Conservation (phyloP, 495 filamentous ascomycete genomes). For the Xylaria acuta region DNA sequence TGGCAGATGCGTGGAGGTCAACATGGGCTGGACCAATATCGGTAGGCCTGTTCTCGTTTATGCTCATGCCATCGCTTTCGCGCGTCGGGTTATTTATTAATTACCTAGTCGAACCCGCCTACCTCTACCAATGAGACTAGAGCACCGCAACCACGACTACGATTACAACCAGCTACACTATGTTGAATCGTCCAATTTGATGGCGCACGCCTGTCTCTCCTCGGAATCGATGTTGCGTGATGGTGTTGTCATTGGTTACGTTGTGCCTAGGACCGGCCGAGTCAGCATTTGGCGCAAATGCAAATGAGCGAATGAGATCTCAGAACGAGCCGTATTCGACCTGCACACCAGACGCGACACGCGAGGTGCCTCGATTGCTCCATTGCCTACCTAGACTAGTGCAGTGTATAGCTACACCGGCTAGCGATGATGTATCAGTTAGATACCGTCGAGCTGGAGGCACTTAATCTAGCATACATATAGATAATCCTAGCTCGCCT, state of each 20-base stretch:
- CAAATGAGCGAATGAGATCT: conserved; percentile 30
- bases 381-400: conserved; percentile 3
- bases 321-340: conserved; percentile 2
- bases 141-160: not conserved
- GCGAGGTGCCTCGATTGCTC: conserved; percentile 19
- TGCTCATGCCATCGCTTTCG: not conserved
- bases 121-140: conserved; percentile 2
- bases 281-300: conserved; percentile 30
- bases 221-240: conserved; percentile 17
- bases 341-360: conserved; percentile 38
- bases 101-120: not conserved
- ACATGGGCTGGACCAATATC: not conserved
- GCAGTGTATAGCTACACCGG: not conserved
- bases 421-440: not conserved
- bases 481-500: not conserved
- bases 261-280: conserved; percentile 18
- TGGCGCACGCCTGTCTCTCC: conserved; percentile 5
- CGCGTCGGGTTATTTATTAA: conserved; percentile 1
- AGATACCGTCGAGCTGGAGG: not conserved
- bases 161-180: not conserved
- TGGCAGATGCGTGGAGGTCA: not conserved
- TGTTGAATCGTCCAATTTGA: not conserved
- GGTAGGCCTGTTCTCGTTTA: not conserved
- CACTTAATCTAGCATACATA: not conserved
- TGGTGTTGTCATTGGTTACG: conserved; percentile 9